Conservation (phyloP, 192 early-diverging fungal genomes). For the Podila minutissima region DNA sequence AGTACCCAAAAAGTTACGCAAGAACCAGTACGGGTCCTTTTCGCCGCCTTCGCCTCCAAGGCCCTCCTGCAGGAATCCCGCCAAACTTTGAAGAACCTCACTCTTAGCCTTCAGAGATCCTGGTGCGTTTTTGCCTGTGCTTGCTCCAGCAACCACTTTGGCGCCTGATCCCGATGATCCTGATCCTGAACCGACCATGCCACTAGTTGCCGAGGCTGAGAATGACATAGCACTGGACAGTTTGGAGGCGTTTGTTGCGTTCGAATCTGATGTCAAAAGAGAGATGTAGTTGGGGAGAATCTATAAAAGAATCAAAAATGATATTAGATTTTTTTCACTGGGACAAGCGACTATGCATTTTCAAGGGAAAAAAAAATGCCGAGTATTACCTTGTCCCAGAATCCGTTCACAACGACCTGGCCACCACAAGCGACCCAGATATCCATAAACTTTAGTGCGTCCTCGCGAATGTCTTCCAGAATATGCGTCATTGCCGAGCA, state of each 20-base stretch:
- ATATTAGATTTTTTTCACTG: not conserved
- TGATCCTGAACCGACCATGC: slow-evolving; percentile 16
- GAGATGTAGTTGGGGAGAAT: slow-evolving; percentile 73
- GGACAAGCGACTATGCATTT: not conserved
- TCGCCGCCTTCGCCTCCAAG: slow-evolving; percentile 54
- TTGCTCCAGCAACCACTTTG: slow-evolving; percentile 15
- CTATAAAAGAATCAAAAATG: slow-evolving; percentile 27
- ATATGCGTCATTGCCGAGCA: slow-evolving; percentile 93
- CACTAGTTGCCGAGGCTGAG: slow-evolving; percentile 21
- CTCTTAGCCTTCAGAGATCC: slow-evolving; percentile 59
- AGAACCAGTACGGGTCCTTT: slow-evolving; percentile 62
- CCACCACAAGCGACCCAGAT: slow-evolving; percentile 74
- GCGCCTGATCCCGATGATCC: not conserved
- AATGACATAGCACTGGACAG: slow-evolving; percentile 46
- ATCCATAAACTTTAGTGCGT: slow-evolving; percentile 83
- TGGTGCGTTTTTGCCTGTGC: slow-evolving; percentile 44
- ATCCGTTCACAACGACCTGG: slow-evolving; percentile 65
- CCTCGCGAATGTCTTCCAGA: slow-evolving; percentile 83
- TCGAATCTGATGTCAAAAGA: slow-evolving; percentile 65
- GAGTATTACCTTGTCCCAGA: slow-evolving; percentile 71
- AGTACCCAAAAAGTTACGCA: slow-evolving; percentile 56
- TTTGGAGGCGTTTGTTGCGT: slow-evolving; percentile 50
- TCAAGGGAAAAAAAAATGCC: not conserved
- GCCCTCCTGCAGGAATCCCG: slow-evolving; percentile 63
- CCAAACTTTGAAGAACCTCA: slow-evolving; percentile 67